These are phyloP conservation scores for Amorphotheca resinae DNA, from an alignment of 495 filamentous ascomycete species.

Conservation along the genomic window DNA sequence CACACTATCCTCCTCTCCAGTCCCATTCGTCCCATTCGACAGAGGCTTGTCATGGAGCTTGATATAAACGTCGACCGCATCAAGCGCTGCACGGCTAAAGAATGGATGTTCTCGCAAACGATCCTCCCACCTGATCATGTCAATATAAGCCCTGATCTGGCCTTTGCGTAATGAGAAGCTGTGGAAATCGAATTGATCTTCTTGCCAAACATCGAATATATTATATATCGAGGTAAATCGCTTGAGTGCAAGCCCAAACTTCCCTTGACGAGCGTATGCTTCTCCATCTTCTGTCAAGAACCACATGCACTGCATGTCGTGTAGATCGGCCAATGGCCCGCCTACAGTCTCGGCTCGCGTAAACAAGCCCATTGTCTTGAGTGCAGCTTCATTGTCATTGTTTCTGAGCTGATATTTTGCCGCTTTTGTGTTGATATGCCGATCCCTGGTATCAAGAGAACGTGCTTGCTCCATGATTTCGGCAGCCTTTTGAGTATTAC, in stretches of 20 bases:
- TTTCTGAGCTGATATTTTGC: conserved; percentile 96
- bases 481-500: conserved; percentile 66
- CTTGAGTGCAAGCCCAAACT: conserved; percentile 79
- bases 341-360: conserved; percentile 76
- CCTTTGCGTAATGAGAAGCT: conserved; percentile 91
- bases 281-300: conserved; percentile 92
- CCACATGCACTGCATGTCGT: conserved; percentile 99
- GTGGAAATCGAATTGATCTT: conserved; percentile 99
- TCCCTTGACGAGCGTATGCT: conserved; percentile 71
- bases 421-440: conserved; percentile 96
- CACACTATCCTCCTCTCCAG: conserved; percentile 28
- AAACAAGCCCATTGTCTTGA: conserved; percentile 88
- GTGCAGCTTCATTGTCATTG: conserved; percentile 70
- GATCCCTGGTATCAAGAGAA: conserved; percentile 71
- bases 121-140: conserved; percentile 96
- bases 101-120: conserved; percentile 82
- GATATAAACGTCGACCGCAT: conserved; percentile 69
- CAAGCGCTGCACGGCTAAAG: conserved; percentile 74
- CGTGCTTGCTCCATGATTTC: conserved; percentile 83
- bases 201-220: conserved; percentile 94
- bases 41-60: conserved; percentile 65
- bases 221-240: conserved; percentile 74
- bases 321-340: conserved; percentile 78
- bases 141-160: conserved; percentile 86
- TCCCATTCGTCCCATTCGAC: conserved; percentile 42